These are phyloP conservation scores for Hyphodiscus sp. DNA, from an alignment of 2,329 filamentous ascomycete species.

Conservation along the genomic window DNA sequence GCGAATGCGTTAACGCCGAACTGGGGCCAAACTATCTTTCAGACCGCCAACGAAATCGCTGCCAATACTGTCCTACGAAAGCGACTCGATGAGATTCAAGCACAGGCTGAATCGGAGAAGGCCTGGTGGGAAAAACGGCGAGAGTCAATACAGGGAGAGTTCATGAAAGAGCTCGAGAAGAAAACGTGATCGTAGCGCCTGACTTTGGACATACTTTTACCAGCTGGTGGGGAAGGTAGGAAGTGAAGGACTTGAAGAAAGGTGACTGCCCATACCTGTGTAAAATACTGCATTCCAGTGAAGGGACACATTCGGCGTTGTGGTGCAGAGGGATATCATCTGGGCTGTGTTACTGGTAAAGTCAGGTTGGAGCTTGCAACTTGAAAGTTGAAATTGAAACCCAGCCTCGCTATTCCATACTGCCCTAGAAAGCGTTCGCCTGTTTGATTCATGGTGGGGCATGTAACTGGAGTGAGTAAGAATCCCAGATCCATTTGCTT, in stretches of 20 bases:
- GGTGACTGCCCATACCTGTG: not conserved
- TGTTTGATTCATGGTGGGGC: not conserved
- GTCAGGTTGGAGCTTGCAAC: not conserved
- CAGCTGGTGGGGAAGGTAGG: not conserved
- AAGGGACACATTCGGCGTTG: conserved; percentile 8
- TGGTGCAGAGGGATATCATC: not conserved
- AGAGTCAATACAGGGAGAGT: conserved; percentile 64
- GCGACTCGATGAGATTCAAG: conserved; percentile 68
- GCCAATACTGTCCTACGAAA: conserved; percentile 74
- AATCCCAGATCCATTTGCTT: not conserved
- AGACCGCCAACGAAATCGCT: conserved; percentile 92
- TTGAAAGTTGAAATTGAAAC: too few relatives aligned
- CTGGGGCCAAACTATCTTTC: conserved; percentile 95
- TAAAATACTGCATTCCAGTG: not conserved
- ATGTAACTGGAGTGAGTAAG: not conserved
- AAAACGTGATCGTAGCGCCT: conserved; percentile 26
- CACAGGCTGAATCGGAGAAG: conserved; percentile 66
- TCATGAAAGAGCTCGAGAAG: conserved; percentile 78
- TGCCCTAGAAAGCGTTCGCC: not conserved
- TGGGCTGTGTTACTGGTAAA: not conserved
- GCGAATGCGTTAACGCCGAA: conserved; percentile 82
- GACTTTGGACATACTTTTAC: not conserved
- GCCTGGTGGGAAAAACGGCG: conserved; percentile 89
- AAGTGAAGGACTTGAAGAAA: not conserved
- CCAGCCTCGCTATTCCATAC: not conserved